Evolutionary conservation across 2,329 filamentous ascomycete genomes (phyloP), one percentile per base, ranked within the genome.

Genomic region (Apiospora malaysiana): DNA sequence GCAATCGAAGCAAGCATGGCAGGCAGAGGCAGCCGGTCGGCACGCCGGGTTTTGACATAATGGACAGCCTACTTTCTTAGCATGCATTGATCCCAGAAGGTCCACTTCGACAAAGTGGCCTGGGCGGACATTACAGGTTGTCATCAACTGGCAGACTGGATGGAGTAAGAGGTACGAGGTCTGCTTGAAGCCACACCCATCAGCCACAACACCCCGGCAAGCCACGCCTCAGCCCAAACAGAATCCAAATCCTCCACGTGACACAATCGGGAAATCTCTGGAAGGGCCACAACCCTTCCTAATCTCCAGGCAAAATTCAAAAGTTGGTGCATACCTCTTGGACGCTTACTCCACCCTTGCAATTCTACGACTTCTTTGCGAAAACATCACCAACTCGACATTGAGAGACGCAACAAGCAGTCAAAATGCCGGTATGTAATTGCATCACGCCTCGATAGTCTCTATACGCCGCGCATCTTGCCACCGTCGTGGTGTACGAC

Each of bases 371-470:
- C 56, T 40, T 63, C 56, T 63, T 63, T 63, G 56, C 32, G 56
- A 63, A 63, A 63, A 56, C 67, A 40, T 77, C 76, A 73, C 75
- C 74, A 74, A 74, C 78, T 81, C 78, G 79, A 81, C 80, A 81
- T 79, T 80, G 74, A 45, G 69, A 77, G 78, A 75, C 77, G 77
- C 75, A 78, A 79, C 73, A 75, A 81, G 77, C 80, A 78, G 79
- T 81, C 81, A 82, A 81, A 75, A 82, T 82, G 81, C 81, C 81
- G 81, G 81, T 82, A 82, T 72, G 81, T 82, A 72, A 63, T 65
- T 25, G 37, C 63, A 37, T 18, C 21, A 40, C 56, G 21, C 56
- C 32, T 12, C 56, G 37, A 12, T 9, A 14, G 2, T 37, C 32
- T 63, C 56, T 40, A 63, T 5, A 27, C 8, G 21, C 37, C 56